These are phyloP conservation scores for Xerophyta viscosa DNA, from an alignment of 106 monocot species.

Conservation along the genomic window DNA sequence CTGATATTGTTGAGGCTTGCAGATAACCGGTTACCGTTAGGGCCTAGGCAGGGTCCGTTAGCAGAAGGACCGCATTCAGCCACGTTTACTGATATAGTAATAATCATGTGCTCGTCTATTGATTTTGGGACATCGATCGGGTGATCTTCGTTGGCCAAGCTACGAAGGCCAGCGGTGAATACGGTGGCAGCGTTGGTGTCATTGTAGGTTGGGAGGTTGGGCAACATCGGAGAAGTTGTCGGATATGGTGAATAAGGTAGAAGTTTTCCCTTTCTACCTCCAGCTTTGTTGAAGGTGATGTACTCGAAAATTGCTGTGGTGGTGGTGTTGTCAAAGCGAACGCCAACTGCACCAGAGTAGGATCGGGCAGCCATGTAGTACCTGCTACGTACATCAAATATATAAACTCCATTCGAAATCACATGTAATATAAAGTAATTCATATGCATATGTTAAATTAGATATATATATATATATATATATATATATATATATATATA, in stretches of 20 bases:
- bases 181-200: constrained; percentile 26
- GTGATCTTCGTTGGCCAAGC: constrained; percentile 15
- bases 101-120: constrained; percentile 20
- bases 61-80: neutral
- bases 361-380: constrained; percentile 31
- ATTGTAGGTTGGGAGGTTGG: constrained; percentile 19
- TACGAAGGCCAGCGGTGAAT: constrained; percentile 25
- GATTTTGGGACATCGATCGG: constrained; percentile 24
- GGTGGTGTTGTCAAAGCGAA: constrained; percentile 21
- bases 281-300: neutral
- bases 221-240: neutral
- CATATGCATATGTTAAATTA: no score
- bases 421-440: no score
- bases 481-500: no score
- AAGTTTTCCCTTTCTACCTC: no score
- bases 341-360: neutral
- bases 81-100: constrained; percentile 30
- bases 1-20: constrained; percentile 44
- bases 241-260: no score
- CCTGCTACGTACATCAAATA: no score
- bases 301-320: constrained; percentile 40
- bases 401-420: no score
- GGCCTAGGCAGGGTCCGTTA: constrained; percentile 11
- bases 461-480: no score
- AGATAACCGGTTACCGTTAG: constrained; percentile 8